Conservation (phyloP, 2,329 filamentous ascomycete species). For the Fusarium mangiferae region DNA sequence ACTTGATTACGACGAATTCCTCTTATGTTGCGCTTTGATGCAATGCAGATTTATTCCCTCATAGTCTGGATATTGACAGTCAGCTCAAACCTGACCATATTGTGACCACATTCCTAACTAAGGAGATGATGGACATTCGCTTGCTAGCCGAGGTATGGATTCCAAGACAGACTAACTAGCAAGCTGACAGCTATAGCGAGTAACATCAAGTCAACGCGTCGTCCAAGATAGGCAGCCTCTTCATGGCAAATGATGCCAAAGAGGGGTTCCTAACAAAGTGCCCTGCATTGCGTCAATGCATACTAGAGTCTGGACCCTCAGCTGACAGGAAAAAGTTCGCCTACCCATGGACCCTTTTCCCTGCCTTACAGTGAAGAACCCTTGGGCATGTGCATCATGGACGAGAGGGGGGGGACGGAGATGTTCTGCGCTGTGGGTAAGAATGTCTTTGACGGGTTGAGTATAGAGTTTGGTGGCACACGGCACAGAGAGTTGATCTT, state of each 20-base stretch:
- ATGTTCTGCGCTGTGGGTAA: not conserved
- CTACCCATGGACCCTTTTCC: not conserved
- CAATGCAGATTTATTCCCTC: not conserved
- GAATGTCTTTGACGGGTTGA: not conserved
- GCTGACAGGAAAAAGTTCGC: not conserved
- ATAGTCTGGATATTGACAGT: not conserved
- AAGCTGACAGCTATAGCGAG: not conserved
- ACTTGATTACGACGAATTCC: not conserved
- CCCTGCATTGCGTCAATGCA: not conserved
- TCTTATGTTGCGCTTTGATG: not conserved
- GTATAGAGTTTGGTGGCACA: conserved; percentile 15
- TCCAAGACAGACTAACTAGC: conserved; percentile 1
- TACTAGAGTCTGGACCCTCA: conserved; percentile 1
- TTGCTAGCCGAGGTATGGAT: conserved; percentile 2
- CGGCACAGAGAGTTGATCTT: not conserved
- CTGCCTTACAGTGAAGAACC: not conserved
- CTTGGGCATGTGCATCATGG: not conserved
- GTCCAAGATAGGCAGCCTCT: not conserved
- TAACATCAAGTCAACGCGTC: not conserved
- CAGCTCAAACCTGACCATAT: not conserved
- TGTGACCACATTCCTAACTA: not conserved
- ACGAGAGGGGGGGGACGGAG: not conserved
- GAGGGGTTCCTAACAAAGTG: not conserved
- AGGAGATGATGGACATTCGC: not conserved
- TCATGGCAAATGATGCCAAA: not conserved